These are phyloP conservation scores for Pythium phragmitis DNA, from an alignment of 352 stramenopile genomes.

Conservation along the genomic window DNA sequence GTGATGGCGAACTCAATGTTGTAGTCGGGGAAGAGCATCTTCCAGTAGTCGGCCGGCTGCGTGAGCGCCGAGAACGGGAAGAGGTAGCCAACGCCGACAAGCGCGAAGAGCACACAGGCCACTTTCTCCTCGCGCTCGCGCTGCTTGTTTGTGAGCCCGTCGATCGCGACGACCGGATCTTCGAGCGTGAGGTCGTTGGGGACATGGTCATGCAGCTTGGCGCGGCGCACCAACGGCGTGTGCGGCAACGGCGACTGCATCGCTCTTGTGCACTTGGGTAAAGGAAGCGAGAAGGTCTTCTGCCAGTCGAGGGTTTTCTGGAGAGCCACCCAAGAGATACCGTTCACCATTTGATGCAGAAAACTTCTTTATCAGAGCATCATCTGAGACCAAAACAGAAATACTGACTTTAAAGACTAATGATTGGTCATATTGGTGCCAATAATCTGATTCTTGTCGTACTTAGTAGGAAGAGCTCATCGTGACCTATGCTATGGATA, in stretches of 20 bases:
- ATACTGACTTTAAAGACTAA: not conserved
- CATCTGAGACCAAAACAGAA: conserved; percentile 13
- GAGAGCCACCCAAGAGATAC: not conserved
- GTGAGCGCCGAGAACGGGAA: conserved; percentile 89
- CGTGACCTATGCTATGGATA: too few species aligned
- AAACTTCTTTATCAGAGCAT: conserved; percentile 12
- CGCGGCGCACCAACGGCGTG: conserved; percentile 38
- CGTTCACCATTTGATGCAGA: not conserved
- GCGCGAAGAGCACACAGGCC: conserved; percentile 64
- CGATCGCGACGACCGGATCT: conserved; percentile 6
- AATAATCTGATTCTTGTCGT: conserved; percentile 8
- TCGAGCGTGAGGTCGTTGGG: not conserved
- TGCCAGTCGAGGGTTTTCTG: not conserved
- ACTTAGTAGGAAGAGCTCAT: conserved; percentile 1
- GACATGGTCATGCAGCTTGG: conserved; percentile 38
- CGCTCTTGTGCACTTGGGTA: not conserved
- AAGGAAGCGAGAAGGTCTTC: not conserved
- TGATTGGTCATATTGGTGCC: conserved; percentile 1
- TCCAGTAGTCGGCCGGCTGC: conserved; percentile 89
- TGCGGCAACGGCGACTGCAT: conserved; percentile 68
- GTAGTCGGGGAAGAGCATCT: conserved; percentile 80
- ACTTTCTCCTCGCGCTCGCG: conserved; percentile 45
- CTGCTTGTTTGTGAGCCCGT: conserved; percentile 26
- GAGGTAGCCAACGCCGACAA: conserved; percentile 80
- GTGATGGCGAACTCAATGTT: conserved; percentile 88